phyloP scores from a whole-genome alignment of 805 yeast genomes.

The Cyberlindnera xishuangbannaensis region DNA sequence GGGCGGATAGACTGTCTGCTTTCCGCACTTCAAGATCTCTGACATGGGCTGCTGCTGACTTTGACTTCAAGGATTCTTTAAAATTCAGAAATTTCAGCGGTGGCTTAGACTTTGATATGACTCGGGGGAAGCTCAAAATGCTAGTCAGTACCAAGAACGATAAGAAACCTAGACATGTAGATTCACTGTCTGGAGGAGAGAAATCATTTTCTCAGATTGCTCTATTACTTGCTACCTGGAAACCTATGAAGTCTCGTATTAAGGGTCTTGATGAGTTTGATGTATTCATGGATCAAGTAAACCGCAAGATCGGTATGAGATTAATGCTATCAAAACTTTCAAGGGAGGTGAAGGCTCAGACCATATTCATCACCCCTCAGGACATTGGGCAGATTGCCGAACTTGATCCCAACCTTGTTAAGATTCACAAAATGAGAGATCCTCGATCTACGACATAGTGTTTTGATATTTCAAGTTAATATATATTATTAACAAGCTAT shows the following conservation, averaged over 20 bases:
- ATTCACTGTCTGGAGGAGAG: slow-evolving; percentile 93
- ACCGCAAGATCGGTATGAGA: slow-evolving; percentile 72
- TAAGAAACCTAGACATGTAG: slow-evolving; percentile 59
- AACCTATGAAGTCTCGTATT: slow-evolving; percentile 79
- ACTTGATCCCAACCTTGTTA: slow-evolving; percentile 54
- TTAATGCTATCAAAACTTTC: slow-evolving; percentile 66
- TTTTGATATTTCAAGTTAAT: too few relatives aligned
- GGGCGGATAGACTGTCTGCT: slow-evolving; percentile 38
- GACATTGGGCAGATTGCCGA: slow-evolving; percentile 64
- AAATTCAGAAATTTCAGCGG: slow-evolving; percentile 72
- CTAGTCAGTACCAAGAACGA: slow-evolving; percentile 57
- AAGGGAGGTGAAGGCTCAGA: slow-evolving; percentile 65
- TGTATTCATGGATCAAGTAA: slow-evolving; percentile 94
- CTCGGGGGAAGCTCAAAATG: slow-evolving; percentile 44
- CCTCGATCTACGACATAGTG: slow-evolving; percentile 30
- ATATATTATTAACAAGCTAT: too few relatives aligned
- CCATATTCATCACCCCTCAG: slow-evolving; percentile 91
- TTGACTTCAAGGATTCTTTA: slow-evolving; percentile 54
- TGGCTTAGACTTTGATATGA: slow-evolving; percentile 55
- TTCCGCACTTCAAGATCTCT: slow-evolving; percentile 35
- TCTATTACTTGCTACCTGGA: slow-evolving; percentile 84
- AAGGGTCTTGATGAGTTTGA: slow-evolving; percentile 95
- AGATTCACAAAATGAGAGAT: slow-evolving; percentile 55
- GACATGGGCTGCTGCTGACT: slow-evolving; percentile 43
- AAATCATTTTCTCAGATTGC: slow-evolving; percentile 92